phyloP scores from a whole-genome alignment of 164 flowering plant species.

The Umbilicus rupestris region DNA sequence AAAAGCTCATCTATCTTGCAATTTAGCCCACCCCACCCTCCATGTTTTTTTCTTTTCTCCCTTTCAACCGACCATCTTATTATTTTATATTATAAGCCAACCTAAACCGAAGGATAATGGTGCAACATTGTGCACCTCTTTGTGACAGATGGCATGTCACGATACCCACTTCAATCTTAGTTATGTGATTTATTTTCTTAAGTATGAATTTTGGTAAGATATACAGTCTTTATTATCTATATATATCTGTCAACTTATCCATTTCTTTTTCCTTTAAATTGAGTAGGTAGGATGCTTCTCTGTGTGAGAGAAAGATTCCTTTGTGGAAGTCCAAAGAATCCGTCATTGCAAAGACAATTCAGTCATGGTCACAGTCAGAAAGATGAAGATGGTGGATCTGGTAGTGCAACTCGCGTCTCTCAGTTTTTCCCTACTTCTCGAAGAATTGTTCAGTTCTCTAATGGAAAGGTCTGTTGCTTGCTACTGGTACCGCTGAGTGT shows the following conservation, averaged over 20 bases:
- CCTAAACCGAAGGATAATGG: too few relatives aligned
- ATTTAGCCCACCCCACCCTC: too few relatives aligned
- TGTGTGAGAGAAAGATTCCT: slow-evolving; percentile 82
- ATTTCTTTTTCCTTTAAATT: slow-evolving; percentile 10
- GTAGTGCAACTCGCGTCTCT: slow-evolving; percentile 70
- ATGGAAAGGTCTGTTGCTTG: slow-evolving; percentile 57
- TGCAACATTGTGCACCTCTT: too few relatives aligned
- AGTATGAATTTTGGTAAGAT: not conserved
- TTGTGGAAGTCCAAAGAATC: slow-evolving; percentile 52
- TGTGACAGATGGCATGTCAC: too few relatives aligned
- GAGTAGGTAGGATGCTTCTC: slow-evolving; percentile 92
- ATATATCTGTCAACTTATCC: not conserved
- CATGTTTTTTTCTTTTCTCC: too few relatives aligned
- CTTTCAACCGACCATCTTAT: too few relatives aligned
- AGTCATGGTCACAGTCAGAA: slow-evolving; percentile 87
- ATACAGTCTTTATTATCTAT: not conserved
- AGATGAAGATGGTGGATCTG: slow-evolving; percentile 71
- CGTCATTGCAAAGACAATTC: slow-evolving; percentile 91
- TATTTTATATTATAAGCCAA: too few relatives aligned
- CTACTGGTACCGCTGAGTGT: too few relatives aligned
- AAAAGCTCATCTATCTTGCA: too few relatives aligned
- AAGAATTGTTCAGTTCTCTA: slow-evolving; percentile 94
- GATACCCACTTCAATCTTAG: too few relatives aligned
- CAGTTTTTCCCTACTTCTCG: slow-evolving; percentile 96
- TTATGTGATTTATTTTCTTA: too few relatives aligned